Evolutionary conservation across 306 rosid genomes (phyloP), one percentile per base, ranked within the genome.

Genomic region (Inga oerstediana): DNA sequence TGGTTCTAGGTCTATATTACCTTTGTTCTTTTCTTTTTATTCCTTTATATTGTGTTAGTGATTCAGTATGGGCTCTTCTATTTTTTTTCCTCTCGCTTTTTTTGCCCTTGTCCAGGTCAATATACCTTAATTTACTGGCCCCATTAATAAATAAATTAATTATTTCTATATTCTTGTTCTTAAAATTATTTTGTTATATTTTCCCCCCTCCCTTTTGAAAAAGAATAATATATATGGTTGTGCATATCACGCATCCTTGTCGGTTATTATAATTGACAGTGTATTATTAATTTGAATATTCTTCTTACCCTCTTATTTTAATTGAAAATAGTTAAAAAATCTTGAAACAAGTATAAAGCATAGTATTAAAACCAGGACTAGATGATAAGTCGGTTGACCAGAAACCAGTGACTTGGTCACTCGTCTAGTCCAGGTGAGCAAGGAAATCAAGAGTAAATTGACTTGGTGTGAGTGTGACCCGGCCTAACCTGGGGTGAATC

Each of bases 251-350:
- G 19, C 43, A 65, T 65, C 71, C 16, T 30, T 32, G 64, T 14
- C 22, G 49, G 14, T 52, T 69, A 49, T 77, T 54, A 41, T 64
- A 86, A 79, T 68, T 76, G 82, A 43, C 12, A 69, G 52, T 79
- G 37, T 3, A 49, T 85, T 39, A 59, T 61, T 54, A 75, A 83
- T 34, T 39, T 68, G 84, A 86, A 86, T 86, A 75, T 79, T 74
- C 81, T 70, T 14, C 43, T 65, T 17, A 24, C 58, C 39, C n/a
- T 4, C 6, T 39, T 39, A 37, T 17, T 68, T 69, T 9, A 30
- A 65, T 34, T 30, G 6, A 67, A 67, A 67, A 7, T 34, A 67
- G 8, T 17, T 16, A 34, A 17, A 19, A 17, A 39, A 39, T 17
- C 8, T 37, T 14, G 45, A 69, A 69, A 39, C 10, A 62, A 62